phyloP scores from a whole-genome alignment of 148 eudicot species.

The Pharnaceum exiguum region DNA sequence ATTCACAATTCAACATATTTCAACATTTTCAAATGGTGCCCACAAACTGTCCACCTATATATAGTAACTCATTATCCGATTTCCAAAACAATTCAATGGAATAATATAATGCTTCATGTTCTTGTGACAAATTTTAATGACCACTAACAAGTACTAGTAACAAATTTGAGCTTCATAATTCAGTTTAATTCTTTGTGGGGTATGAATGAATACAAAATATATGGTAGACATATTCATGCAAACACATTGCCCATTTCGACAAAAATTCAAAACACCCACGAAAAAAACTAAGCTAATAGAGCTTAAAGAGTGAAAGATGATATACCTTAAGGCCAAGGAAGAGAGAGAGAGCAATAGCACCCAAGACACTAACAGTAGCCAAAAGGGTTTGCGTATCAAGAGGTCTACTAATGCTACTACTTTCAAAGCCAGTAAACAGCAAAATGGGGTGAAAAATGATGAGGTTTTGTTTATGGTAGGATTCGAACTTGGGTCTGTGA shows the following conservation, averaged over 20 bases:
- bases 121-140: too few species aligned
- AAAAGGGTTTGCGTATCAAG: slow-evolving; percentile 73
- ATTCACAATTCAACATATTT: neutral
- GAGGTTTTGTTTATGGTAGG: slow-evolving; percentile 20
- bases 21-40: neutral
- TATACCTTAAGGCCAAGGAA: slow-evolving; percentile 78
- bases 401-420: slow-evolving; percentile 24
- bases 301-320: neutral
- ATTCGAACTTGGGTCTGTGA: slow-evolving; percentile 23
- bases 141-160: too few species aligned
- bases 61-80: too few species aligned
- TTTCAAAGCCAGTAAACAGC: slow-evolving; percentile 46
- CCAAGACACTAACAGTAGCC: slow-evolving; percentile 65
- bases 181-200: too few species aligned
- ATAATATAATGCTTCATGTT: too few species aligned
- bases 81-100: too few species aligned
- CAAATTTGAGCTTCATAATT: too few species aligned
- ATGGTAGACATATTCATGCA: too few species aligned
- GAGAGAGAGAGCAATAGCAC: slow-evolving; percentile 80
- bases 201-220: too few species aligned
- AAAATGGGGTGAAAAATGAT: slow-evolving; percentile 49
- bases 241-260: neutral
- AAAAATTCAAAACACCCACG: neutral
- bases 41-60: too few species aligned
- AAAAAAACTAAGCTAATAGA: too few species aligned